Base-by-base conservation (phyloP, 495 filamentous ascomycete species). In the Sordaria brevicollis region DNA sequence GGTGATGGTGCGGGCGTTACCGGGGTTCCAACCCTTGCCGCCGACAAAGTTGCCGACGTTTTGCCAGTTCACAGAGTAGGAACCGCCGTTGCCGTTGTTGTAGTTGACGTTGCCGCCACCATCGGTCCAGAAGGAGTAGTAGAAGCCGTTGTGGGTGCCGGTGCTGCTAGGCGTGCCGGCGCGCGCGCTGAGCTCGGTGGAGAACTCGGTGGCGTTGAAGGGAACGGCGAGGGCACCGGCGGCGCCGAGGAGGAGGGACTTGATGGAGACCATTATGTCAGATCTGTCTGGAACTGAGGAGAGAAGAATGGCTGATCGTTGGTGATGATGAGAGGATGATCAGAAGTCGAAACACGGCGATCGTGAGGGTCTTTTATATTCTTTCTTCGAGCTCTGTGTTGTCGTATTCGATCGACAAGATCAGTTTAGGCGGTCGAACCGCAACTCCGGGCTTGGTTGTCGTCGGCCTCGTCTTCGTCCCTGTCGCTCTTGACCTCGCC, bases 111-210 rank as follows among this genome's bases (percentile, higher is more conserved):
- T 78, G 57, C 82, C 83, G 67, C 82, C 83, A 4, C 84, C 83
- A 65, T 89, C 84, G 62, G 86, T 88, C 86, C 86, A 89, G 82
- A 85, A 89, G 38, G 83, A 85, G 74, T 87, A 90, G 78, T 87
- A 89, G 75, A 80, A 88, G 66, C 86, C 86, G 67, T 85, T 84
- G 77, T 83, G 81, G 19, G 78, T 83, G 68, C 87, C 85, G 34
- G 83, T 85, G 67, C 79, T 73, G 49, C 66, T 72, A 41, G 71
- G 65, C 13, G 74, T 75, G 35, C 70, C 70, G 49, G 62, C 71
- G 1, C 81, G 80, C 17, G 72, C 76, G 10, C 71, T 72, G 37
- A 83, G 80, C 11, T 77, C 77, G 36, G 79, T 77, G 35, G 76
- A 66, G 43, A 71, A 21, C 66, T 71, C 66, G 37, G 69, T 73